Base-by-base conservation (phyloP, 1,284 basidiomycete genomes). In the Sutorius eximius region DNA sequence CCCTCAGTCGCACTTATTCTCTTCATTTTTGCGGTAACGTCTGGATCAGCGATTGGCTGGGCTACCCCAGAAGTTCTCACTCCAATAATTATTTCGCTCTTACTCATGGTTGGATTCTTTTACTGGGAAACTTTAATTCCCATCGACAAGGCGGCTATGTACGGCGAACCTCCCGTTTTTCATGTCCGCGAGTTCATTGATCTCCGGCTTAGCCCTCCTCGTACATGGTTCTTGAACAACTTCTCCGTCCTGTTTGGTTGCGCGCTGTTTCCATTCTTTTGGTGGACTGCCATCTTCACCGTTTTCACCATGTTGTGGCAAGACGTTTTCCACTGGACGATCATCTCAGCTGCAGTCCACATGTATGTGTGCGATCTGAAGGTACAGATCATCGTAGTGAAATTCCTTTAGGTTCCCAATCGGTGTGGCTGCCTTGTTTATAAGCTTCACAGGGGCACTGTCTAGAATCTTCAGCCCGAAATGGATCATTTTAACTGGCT, bases 401-500 rank as follows among this genome's bases (percentile, higher is more conserved):
- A 34, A 56, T 13, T 63, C 1, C 8, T 40, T n/a, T 16, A 80
- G 77, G 69, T 58, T 80, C 27, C 79, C 79, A 0, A 59, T 81
- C 36, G 73, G 76, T n/a, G 62, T 76, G 3, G 60, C 72, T 40
- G 69, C 73, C 6, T 71, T 77, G 34, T 59, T 65, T 22, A 71
- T 71, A 53, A 67, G 69, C 51, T 72, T 76, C 58, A 75, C 74
- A 1, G 76, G 77, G 10, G 41, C 71, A 16, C 62, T 82, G 42
- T 73, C 76, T 16, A 65, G 70, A 24, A 53, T 61, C 2, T 54
- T 77, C 41, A 70, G 65, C 55, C 70, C 75, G 0, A 82, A 82
- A 61, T 77, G 72, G 68, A 65, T 80, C 48, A 74, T 81, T 57
- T 61, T 81, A 13, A 56, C 62, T 41, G 80, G 76, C 9, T 70